A percentile compares a stretch with the other conserved stretches of the same genome.
Evolutionary conservation across 2,329 filamentous ascomycete species (phyloP).

Genomic region (Colletotrichum camelliae): DNA sequence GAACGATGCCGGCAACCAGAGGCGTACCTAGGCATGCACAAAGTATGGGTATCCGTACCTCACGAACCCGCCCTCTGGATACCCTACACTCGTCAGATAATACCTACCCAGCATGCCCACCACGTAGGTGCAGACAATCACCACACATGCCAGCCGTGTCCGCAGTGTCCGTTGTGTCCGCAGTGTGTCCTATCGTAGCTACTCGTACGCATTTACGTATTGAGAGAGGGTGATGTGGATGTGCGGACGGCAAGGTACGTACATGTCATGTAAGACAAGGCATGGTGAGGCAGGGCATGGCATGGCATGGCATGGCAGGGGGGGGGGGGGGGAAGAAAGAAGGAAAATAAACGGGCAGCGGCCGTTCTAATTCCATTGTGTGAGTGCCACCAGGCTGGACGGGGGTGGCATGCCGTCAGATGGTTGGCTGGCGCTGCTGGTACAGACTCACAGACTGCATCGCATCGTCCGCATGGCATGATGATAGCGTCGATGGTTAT

Average conservation of each 20-base stretch:
- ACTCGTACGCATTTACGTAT: neutral
- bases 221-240: neutral
- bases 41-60: neutral
- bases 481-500: neutral
- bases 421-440: neutral
- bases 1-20: neutral
- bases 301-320: no score
- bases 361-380: neutral
- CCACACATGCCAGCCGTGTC: neutral
- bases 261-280: constrained; percentile 3
- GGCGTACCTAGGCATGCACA: neutral
- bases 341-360: neutral
- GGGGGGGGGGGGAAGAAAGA: neutral
- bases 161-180: neutral
- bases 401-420: neutral
- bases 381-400: neutral
- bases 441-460: neutral
- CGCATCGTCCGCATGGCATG: neutral
- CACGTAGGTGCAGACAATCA: neutral
- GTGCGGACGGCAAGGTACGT: neutral
- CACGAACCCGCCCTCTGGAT: neutral
- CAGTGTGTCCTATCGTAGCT: neutral
- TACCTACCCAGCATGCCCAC: neutral
- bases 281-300: neutral
- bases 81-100: neutral